Conservation (phyloP, 306 rosid species). For the Citrullus mucosospermus region DNA sequence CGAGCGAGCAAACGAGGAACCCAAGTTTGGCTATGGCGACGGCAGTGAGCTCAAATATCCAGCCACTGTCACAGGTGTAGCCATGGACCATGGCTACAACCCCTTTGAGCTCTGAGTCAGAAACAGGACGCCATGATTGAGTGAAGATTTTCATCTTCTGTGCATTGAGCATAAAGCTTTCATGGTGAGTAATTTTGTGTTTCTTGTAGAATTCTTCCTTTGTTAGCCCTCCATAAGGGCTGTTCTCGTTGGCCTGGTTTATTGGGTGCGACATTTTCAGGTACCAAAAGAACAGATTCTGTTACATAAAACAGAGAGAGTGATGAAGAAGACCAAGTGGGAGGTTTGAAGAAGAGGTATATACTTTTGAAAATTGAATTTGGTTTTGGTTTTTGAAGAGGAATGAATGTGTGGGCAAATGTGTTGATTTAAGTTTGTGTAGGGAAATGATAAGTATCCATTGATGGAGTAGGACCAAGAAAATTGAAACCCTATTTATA, state of each 20-base stretch:
- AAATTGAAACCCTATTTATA: too few relatives aligned
- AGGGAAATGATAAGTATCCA: not conserved
- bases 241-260: conserved; percentile 11
- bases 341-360: not conserved
- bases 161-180: conserved; percentile 1
- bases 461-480: not conserved
- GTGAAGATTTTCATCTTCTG: conserved; percentile 14
- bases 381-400: not conserved
- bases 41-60: conserved; percentile 8
- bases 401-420: not conserved
- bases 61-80: conserved; percentile 9
- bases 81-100: conserved; percentile 14
- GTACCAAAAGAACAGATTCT: not conserved
- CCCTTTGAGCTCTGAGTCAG: conserved; percentile 1
- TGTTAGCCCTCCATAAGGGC: conserved; percentile 3
- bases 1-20: conserved; percentile 8
- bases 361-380: too few relatives aligned
- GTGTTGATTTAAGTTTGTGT: not conserved
- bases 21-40: conserved; percentile 10
- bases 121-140: conserved; percentile 3
- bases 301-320: not conserved
- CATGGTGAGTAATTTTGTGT: not conserved
- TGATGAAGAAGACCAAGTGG: not conserved
- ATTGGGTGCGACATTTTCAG: conserved; percentile 12
- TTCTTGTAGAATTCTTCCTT: conserved; percentile 5